Base-by-base conservation (phyloP, 768 basidiomycete species). In the Thelephora aurantiotincta region DNA sequence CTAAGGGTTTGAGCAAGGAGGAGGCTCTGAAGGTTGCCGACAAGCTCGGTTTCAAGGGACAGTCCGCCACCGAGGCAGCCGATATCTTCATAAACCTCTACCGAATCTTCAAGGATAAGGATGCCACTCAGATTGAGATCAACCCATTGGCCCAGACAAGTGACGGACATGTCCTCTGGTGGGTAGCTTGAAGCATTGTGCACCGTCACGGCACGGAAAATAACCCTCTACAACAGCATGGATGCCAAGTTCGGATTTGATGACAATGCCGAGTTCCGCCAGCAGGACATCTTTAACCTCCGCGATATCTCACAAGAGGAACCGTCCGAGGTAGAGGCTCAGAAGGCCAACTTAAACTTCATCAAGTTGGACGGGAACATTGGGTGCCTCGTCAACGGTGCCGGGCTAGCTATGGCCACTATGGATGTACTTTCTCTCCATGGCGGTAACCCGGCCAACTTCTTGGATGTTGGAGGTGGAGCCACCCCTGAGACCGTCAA, bases 191-290 rank as follows among this genome's bases (percentile, higher is more conserved):
- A 13, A 9, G 4, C 9, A 11, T 5, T 22, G 22, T 13, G 33
- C n/a, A 6, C 18, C 41, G 23, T 45, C 18, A 30, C 5, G 6
- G 11, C 5, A 22, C 14, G 14, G 16, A 22, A 7, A 41, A 9
- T 43, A 9, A 47, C 33, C 41, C 38, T 45, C 35, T 16, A 18
- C 30, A 49, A 11, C 54, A 94, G 93, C 71, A 98, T 99, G 96
- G 96, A 99, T 64, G 96, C 96, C 63, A 99, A 99, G 66, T 90
- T 98, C 52, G 91, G 92, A n/a, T 99, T 99, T 58, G 96, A 99
- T 58, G 96, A 99, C 63, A 98, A 99, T 60, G 96, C 96, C 34
- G 91, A 92, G 60, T 99, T 99, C 78, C 84, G 96, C 51, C 96
- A 99, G 61, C 66, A 79, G 58, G 91, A 94, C 55, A 63, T 97